phyloP scores from a whole-genome alignment of 371 early-diverging fungal species.

The Apophysomyces trapeziformis region DNA sequence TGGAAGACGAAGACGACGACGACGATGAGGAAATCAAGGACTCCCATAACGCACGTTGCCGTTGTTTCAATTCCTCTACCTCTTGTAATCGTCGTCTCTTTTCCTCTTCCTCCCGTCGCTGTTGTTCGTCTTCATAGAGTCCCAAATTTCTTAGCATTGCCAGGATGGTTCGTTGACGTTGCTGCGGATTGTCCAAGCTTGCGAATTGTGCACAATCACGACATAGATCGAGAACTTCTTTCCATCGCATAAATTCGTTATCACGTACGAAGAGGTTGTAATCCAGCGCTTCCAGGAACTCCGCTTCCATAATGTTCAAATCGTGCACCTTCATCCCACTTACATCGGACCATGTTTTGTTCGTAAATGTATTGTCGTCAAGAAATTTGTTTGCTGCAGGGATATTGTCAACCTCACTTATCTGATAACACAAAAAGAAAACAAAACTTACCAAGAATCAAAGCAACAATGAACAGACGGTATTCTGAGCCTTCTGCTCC shows the following conservation, averaged over 20 bases:
- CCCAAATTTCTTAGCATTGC: constrained; percentile 31
- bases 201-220: constrained; percentile 23
- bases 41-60: constrained; percentile 12
- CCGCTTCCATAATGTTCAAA: constrained; percentile 73
- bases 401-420: not conserved
- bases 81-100: constrained; percentile 14
- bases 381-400: constrained; percentile 65
- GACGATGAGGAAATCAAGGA: too few species aligned
- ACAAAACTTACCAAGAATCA: constrained; percentile 60
- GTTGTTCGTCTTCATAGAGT: constrained; percentile 19
- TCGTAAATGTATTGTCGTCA: constrained; percentile 73
- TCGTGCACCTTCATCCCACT: constrained; percentile 67
- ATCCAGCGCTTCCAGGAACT: constrained; percentile 66
- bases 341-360: constrained; percentile 75
- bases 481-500: constrained; percentile 78
- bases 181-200: constrained; percentile 22
- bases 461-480: constrained; percentile 76
- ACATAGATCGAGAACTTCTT: constrained; percentile 30
- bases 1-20: not conserved
- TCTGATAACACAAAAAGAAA: too few species aligned
- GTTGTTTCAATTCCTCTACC: constrained; percentile 17
- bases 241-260: constrained; percentile 54
- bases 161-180: constrained; percentile 29
- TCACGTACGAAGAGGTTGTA: constrained; percentile 65
- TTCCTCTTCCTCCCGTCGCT: constrained; percentile 14